phyloP scores from a whole-genome alignment of 2,329 filamentous ascomycete species.

The Graphilbum ipis-grandicollis region DNA sequence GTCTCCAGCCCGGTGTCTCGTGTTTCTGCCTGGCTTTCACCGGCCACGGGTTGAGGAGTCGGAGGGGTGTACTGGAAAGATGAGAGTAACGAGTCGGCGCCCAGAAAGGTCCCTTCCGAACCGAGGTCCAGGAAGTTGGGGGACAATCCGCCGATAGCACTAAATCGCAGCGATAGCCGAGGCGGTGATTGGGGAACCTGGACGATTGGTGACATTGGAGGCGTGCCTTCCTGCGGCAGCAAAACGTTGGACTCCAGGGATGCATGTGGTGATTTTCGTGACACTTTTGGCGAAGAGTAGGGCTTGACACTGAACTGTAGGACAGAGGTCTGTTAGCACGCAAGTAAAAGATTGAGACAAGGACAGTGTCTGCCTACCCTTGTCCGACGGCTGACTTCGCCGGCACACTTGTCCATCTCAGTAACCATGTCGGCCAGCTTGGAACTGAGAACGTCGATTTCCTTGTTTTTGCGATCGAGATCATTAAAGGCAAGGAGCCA shows the following conservation, averaged over 20 bases:
- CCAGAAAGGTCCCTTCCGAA: constrained; percentile 8
- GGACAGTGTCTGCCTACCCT: constrained; percentile 51
- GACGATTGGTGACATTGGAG: constrained; percentile 6
- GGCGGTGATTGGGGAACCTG: constrained; percentile 11
- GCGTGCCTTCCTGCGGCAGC: constrained; percentile 6
- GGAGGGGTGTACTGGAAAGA: background rate
- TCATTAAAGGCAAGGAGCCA: constrained; percentile 71
- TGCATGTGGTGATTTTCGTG: constrained; percentile 1
- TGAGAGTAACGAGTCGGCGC: constrained; percentile 9
- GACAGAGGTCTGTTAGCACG: background rate
- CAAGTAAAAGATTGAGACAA: background rate
- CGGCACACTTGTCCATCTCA: constrained; percentile 75
- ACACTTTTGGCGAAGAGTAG: constrained; percentile 7
- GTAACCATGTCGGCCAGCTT: constrained; percentile 61
- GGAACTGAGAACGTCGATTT: constrained; percentile 50
- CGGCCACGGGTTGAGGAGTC: too few species aligned
- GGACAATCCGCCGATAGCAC: constrained; percentile 6
- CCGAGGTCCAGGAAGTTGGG: constrained; percentile 9
- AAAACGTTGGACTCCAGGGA: constrained; percentile 1
- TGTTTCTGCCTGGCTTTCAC: too few species aligned
- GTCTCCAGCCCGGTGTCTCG: too few species aligned
- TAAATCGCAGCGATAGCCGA: constrained; percentile 13
- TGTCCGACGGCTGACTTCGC: constrained; percentile 63
- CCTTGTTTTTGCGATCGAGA: constrained; percentile 54
- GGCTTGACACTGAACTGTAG: constrained; percentile 14